phyloP scores from a whole-genome alignment of 495 filamentous ascomycete species.

The Penicillium goetzii region DNA sequence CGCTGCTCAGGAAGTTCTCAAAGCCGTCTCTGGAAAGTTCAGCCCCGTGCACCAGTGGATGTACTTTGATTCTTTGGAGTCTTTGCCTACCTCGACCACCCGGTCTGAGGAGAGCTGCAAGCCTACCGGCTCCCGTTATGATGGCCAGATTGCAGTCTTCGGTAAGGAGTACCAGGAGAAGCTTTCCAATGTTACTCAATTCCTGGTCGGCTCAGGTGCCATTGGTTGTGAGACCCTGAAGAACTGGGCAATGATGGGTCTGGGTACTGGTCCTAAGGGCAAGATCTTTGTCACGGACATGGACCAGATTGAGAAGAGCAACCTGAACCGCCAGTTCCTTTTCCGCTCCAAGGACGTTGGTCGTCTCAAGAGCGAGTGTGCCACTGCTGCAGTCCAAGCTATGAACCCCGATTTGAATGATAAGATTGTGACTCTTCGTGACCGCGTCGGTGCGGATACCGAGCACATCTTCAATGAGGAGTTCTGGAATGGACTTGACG shows the following conservation, averaged over 20 bases:
- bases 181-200: conserved; percentile 83
- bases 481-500: conserved; percentile 91
- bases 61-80: conserved; percentile 97
- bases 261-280: conserved; percentile 86
- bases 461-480: conserved; percentile 94
- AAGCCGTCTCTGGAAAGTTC: conserved; percentile 98
- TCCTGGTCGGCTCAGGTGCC: conserved; percentile 94
- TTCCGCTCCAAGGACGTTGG: conserved; percentile 96
- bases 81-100: conserved; percentile 70
- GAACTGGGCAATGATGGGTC: conserved; percentile 99
- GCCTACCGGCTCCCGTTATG: conserved; percentile 81
- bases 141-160: conserved; percentile 96
- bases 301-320: conserved; percentile 99
- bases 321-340: conserved; percentile 96
- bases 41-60: conserved; percentile 89
- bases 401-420: conserved; percentile 95
- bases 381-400: conserved; percentile 79
- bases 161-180: conserved; percentile 94
- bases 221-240: conserved; percentile 99
- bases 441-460: conserved; percentile 89
- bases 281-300: conserved; percentile 93
- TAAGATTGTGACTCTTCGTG: conserved; percentile 81
- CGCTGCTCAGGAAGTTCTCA: conserved; percentile 93
- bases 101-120: conserved; percentile 88
- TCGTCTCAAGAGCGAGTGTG: conserved; percentile 95